phyloP scores from a whole-genome alignment of 768 basidiomycete species.

The Tulasnella sp. region DNA sequence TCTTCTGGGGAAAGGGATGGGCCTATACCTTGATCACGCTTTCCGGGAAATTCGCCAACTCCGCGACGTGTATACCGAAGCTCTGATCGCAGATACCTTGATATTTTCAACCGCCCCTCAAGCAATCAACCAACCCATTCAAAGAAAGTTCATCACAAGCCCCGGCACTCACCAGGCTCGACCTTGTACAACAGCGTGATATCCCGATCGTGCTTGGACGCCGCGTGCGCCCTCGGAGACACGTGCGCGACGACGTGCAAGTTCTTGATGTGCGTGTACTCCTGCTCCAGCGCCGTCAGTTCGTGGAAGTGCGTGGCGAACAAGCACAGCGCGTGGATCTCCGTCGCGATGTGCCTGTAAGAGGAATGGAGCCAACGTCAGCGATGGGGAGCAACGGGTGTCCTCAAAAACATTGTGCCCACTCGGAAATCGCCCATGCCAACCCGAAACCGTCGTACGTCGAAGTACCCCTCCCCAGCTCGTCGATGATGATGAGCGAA shows the following conservation, averaged over 20 bases:
- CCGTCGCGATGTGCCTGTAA: slow-evolving; percentile 76
- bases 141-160: background rate
- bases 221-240: slow-evolving; percentile 31
- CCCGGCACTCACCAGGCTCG: slow-evolving; percentile 68
- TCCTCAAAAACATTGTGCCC: slow-evolving; percentile 21
- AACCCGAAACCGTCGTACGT: slow-evolving; percentile 97
- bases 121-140: too few species aligned
- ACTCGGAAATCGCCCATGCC: slow-evolving; percentile 99
- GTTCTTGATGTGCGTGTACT: slow-evolving; percentile 81
- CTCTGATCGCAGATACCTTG: slow-evolving; percentile 92
- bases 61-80: slow-evolving; percentile 96
- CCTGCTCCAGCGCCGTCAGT: slow-evolving; percentile 80
- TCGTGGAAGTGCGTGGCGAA: slow-evolving; percentile 99
- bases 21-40: slow-evolving; percentile 68
- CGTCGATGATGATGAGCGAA: slow-evolving; percentile 94
- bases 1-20: background rate
- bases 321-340: slow-evolving; percentile 86
- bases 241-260: slow-evolving; percentile 94
- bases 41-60: slow-evolving; percentile 95
- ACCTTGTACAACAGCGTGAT: slow-evolving; percentile 72
- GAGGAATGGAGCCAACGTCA: background rate
- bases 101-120: too few species aligned
- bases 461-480: slow-evolving; percentile 89
- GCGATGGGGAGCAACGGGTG: background rate
- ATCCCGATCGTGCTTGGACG: slow-evolving; percentile 43